Conservation (phyloP, 2,329 filamentous ascomycete species). For the Chrysoporthe deuterocubensis region DNA sequence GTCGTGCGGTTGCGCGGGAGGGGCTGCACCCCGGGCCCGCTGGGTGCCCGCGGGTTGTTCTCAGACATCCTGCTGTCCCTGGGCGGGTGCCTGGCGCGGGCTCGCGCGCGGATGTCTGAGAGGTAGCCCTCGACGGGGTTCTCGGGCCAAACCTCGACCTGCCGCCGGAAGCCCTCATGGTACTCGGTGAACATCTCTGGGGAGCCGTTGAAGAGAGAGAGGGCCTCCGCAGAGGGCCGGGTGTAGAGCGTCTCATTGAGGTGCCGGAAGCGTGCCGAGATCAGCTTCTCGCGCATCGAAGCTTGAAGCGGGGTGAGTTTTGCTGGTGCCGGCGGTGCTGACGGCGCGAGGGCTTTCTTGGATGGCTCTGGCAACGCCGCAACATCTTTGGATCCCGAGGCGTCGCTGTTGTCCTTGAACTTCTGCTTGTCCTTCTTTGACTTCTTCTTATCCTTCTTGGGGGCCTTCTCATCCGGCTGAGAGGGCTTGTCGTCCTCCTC, state of each 20-base stretch:
- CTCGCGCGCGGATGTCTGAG: slow-evolving; percentile 69
- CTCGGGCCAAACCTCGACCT: slow-evolving; percentile 94
- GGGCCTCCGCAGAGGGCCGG: slow-evolving; percentile 81
- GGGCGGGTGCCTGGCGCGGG: slow-evolving; percentile 48
- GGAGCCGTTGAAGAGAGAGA: slow-evolving; percentile 78
- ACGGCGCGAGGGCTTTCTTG: slow-evolving; percentile 17
- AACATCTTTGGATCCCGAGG: slow-evolving; percentile 6
- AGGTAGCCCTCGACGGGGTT: slow-evolving; percentile 95
- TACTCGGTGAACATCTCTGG: slow-evolving; percentile 97
- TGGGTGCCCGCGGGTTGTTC: slow-evolving; percentile 34
- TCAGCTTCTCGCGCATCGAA: slow-evolving; percentile 91
- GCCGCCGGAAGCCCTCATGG: slow-evolving; percentile 92
- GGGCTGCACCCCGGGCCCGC: slow-evolving; percentile 43
- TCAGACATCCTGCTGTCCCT: slow-evolving; percentile 25
- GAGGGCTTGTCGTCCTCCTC: slow-evolving; percentile 29
- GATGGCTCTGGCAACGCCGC: slow-evolving; percentile 33
- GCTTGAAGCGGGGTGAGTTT: slow-evolving; percentile 91
- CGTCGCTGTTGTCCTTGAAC: slow-evolving; percentile 16
- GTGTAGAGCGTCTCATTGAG: slow-evolving; percentile 98
- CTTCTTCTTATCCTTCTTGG: slow-evolving; percentile 17
- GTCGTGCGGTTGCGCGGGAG: slow-evolving; percentile 74
- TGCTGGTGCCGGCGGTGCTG: slow-evolving; percentile 32
- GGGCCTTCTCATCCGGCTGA: slow-evolving; percentile 20
- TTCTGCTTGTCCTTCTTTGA: slow-evolving; percentile 35
- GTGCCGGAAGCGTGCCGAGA: slow-evolving; percentile 94